Percentiles rank a stretch among this genome's conserved stretches.
Evolutionary conservation across 1,284 basidiomycete species (phyloP).

Genomic region (Moniliophthora roreri): DNA sequence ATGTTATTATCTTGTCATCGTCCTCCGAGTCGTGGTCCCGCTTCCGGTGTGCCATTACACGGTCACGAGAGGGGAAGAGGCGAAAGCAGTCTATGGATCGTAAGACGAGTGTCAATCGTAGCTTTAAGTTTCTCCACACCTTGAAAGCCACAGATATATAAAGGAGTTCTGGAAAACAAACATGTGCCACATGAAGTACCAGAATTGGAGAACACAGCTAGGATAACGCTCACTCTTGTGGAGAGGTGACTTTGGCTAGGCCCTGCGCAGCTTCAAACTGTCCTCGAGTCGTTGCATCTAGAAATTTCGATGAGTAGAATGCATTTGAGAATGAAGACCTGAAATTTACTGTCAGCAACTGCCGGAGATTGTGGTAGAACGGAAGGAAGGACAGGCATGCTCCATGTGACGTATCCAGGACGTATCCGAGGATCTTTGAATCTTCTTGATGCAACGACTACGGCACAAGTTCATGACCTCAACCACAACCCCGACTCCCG

Average conservation of each 20-base stretch:
- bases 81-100: conserved; percentile 59
- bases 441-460: conserved; percentile 1
- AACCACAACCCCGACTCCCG: conserved; percentile 6
- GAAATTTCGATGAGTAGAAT: background rate
- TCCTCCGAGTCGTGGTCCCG: conserved; percentile 68
- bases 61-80: conserved; percentile 69
- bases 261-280: conserved; percentile 38
- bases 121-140: conserved; percentile 29
- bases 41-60: conserved; percentile 68
- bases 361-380: conserved; percentile 53
- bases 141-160: conserved; percentile 62
- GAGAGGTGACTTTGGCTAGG: conserved; percentile 52
- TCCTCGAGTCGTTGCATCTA: conserved; percentile 48
- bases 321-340: background rate
- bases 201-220: background rate
- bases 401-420: background rate
- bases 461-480: background rate
- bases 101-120: background rate
- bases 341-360: conserved; percentile 48
- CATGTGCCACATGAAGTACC: conserved; percentile 1
- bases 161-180: conserved; percentile 54
- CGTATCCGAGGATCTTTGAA: background rate
- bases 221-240: conserved; percentile 44
- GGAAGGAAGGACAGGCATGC: conserved; percentile 42
- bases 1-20: conserved; percentile 62